These are phyloP conservation scores for Salix udensis DNA, from an alignment of 345 rosid species.

Conservation along the genomic window DNA sequence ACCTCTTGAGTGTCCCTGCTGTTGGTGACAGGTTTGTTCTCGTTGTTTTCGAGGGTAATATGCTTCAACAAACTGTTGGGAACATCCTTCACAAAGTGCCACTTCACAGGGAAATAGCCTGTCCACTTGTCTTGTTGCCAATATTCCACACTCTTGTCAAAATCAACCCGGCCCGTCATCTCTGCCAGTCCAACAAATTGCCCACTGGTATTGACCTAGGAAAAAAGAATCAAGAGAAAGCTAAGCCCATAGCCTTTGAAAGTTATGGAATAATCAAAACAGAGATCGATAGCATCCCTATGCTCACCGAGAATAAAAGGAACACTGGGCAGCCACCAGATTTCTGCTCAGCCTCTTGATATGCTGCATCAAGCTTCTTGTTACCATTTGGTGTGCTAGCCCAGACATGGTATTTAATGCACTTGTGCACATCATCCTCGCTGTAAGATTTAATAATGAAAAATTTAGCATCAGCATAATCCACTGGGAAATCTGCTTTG, in stretches of 20 bases:
- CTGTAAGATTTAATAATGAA: conserved; percentile 91
- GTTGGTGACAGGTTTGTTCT: conserved; percentile 92
- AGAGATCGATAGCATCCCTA: not conserved
- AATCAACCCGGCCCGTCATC: conserved; percentile 87
- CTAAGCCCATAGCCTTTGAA: not conserved
- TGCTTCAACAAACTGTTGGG: conserved; percentile 86
- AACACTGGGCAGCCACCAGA: conserved; percentile 70
- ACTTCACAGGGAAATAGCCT: conserved; percentile 86
- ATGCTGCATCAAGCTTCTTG: conserved; percentile 90
- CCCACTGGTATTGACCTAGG: conserved; percentile 89
- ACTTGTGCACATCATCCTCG: conserved; percentile 97
- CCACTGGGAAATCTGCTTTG: conserved; percentile 62
- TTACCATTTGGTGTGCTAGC: conserved; percentile 95
- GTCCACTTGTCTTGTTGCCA: conserved; percentile 99
- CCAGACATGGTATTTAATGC: conserved; percentile 89
- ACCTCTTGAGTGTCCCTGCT: conserved; percentile 98
- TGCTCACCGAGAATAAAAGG: conserved; percentile 81
- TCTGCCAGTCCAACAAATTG: conserved; percentile 95
- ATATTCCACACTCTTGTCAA: conserved; percentile 65
- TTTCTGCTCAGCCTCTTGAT: conserved; percentile 70
- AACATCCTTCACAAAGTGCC: conserved; percentile 94
- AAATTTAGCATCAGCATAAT: conserved; percentile 63
- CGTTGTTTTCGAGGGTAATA: conserved; percentile 88
- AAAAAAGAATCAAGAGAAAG: not conserved
- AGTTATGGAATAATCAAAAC: not conserved